Percentiles rank a stretch among this genome's conserved stretches.
These are phyloP conservation scores for Lathyrus sativus DNA, from an alignment of 306 rosid genomes.

Conservation along the genomic window DNA sequence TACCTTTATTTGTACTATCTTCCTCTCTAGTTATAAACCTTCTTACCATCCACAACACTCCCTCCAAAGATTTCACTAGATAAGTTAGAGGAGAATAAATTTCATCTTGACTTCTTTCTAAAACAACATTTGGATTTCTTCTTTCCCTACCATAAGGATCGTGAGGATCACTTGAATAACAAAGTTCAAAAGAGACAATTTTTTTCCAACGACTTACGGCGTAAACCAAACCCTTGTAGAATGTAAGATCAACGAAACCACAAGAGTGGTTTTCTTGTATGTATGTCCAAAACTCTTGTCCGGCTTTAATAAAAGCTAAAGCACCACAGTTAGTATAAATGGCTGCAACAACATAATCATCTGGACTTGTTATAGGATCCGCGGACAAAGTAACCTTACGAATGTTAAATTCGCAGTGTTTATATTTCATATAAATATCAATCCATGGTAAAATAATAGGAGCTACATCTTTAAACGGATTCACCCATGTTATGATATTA, in stretches of 20 bases:
- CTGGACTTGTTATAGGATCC: too few species aligned
- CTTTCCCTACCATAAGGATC: neutral
- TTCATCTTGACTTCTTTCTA: neutral
- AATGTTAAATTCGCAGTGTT: too few species aligned
- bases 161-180: neutral
- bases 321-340: too few species aligned
- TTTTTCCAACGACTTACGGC: neutral
- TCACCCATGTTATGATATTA: too few species aligned
- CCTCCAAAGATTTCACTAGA: conserved; percentile 16
- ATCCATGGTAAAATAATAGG: too few species aligned
- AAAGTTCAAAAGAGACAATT: neutral
- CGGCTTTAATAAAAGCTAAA: conserved; percentile 12
- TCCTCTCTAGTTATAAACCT: neutral
- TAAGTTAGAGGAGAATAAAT: neutral
- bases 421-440: too few species aligned
- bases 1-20: neutral
- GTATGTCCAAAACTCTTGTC: conserved; percentile 16
- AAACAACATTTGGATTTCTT: neutral
- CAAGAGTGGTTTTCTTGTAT: neutral
- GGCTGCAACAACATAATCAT: too few species aligned
- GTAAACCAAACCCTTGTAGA: neutral
- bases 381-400: too few species aligned
- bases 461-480: too few species aligned
- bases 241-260: neutral
- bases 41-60: neutral